Percentiles rank a stretch among this genome's conserved stretches.
phyloP scores from a whole-genome alignment of 2,329 filamentous ascomycete genomes.

The Coniochaeta sp. region DNA sequence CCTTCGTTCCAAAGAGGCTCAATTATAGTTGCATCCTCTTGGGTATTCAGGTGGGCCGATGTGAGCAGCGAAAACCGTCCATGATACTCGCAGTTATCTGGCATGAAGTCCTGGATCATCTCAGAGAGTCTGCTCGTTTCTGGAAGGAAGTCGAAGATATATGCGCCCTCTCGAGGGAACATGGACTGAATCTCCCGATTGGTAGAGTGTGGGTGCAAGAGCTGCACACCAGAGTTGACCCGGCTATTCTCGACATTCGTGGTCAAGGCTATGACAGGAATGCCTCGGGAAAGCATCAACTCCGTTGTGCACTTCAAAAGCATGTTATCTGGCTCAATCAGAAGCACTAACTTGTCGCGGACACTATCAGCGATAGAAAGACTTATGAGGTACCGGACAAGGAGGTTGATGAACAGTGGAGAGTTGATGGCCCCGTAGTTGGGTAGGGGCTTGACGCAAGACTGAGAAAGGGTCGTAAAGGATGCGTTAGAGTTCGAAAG shows the following conservation, averaged over 20 bases:
- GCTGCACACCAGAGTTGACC: constrained; percentile 1
- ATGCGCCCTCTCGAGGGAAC: constrained; percentile 13
- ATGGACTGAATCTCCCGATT: constrained; percentile 19
- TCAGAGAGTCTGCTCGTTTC: constrained; percentile 17
- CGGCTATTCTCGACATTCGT: constrained; percentile 8
- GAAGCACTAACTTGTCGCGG: constrained; percentile 13
- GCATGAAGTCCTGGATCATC: constrained; percentile 15
- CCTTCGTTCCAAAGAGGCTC: constrained; percentile 14
- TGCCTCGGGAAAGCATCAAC: constrained; percentile 7
- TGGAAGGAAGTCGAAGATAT: constrained; percentile 25
- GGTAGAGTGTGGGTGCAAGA: constrained; percentile 19
- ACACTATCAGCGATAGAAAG: constrained; percentile 8
- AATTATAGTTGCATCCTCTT: constrained; percentile 5
- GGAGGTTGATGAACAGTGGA: constrained; percentile 13
- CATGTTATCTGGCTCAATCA: constrained; percentile 25
- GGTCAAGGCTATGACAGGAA: constrained; percentile 13
- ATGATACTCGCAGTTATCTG: constrained; percentile 19
- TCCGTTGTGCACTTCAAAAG: constrained; percentile 18
- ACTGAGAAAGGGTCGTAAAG: constrained; percentile 17
- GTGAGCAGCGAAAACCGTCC: constrained; percentile 9
- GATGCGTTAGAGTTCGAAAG: constrained; percentile 25
- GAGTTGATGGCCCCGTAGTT: constrained; percentile 4
- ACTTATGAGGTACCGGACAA: constrained; percentile 16
- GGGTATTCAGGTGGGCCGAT: constrained; percentile 2
- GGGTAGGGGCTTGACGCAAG: constrained; percentile 6